Base-by-base conservation (phyloP, 805 yeast species). In the Teunomyces barrocoloradensis region DNA sequence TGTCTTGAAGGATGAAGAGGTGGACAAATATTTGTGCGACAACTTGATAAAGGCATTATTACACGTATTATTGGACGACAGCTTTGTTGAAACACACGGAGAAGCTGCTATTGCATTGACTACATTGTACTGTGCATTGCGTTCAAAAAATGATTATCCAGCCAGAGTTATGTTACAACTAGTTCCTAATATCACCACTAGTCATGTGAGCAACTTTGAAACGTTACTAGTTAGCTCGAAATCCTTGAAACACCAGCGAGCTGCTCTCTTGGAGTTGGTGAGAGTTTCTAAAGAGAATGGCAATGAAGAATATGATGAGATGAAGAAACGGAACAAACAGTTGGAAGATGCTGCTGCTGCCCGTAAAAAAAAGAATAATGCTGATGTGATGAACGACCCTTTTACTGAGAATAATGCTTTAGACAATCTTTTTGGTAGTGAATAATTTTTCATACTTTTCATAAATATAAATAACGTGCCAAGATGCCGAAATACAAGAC, bases 61-160 rank as follows among this genome's bases (percentile, higher is more conserved):
- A 13, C 74, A 76, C 30, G 82, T 92, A 3, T 69, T 92, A 43
- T 72, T 79, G 42, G 94, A 88, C 57, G 85, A 82, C 47, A 84
- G 87, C 51, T 89, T 87, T 64, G 80, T 79, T 39, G 99, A 92
- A 58, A 87, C 94, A 0, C 96, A 91, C 54, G 80, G 85, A 13
- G 99, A 92, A 63, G 96, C 95, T 0, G 91, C 95, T n/a, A 84
- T 87, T 48, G 87, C 95, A 1, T 77, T 92, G 49, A 86, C 96
- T 0, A 81, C 86, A 2, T 69, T 92, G 41, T 91, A 89, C 63
- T 79, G 89, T 58, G 81, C 86, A 6, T 73, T 89, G 56, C 75
- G 92, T 45, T 74, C 82, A 33, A 84, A 85, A 61, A 82, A 85
- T 50, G 79, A 82, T 49, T 80, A 81, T 60, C 90, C 92, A 5